These are phyloP conservation scores for Laetiporus sulphureus DNA, from an alignment of 1,284 basidiomycete genomes.

Conservation along the genomic window DNA sequence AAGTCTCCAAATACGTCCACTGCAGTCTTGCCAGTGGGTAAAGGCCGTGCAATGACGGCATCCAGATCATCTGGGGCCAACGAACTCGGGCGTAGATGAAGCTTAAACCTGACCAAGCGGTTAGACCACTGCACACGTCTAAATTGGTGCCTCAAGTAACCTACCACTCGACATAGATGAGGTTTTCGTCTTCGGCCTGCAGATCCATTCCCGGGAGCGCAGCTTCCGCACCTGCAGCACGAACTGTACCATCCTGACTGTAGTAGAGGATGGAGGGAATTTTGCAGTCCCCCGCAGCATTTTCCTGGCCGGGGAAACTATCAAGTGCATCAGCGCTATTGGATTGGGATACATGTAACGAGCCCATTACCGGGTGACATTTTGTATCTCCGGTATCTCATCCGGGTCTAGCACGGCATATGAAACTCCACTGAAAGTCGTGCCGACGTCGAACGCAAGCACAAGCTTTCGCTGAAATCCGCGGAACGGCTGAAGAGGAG, in stretches of 20 bases:
- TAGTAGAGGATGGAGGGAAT: constrained; percentile 54
- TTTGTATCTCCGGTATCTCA: constrained; percentile 11
- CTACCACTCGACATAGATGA: constrained; percentile 46
- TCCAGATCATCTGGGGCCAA: constrained; percentile 20
- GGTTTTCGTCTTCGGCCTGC: constrained; percentile 38
- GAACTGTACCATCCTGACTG: constrained; percentile 35
- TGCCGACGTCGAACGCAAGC: constrained; percentile 45
- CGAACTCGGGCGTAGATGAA: constrained; percentile 42
- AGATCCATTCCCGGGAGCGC: constrained; percentile 34
- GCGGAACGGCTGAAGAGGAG: constrained; percentile 2
- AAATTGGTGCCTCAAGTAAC: constrained; percentile 1
- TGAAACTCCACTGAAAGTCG: constrained; percentile 44
- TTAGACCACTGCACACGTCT: background rate
- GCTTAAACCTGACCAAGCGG: constrained; percentile 43
- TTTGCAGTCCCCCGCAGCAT: constrained; percentile 39
- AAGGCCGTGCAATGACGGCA: constrained; percentile 30
- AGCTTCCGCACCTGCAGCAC: constrained; percentile 48
- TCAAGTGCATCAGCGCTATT: too few relatives aligned
- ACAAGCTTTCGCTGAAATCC: constrained; percentile 31
- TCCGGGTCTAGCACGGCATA: constrained; percentile 41
- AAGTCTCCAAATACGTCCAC: constrained; percentile 48
- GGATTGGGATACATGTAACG: too few relatives aligned
- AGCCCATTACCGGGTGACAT: constrained; percentile 2
- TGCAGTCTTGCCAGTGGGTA: constrained; percentile 41
- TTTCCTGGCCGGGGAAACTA: constrained; percentile 39